Conservation (phyloP, 257 asterid genomes). For the Eucommia ulmoides region DNA sequence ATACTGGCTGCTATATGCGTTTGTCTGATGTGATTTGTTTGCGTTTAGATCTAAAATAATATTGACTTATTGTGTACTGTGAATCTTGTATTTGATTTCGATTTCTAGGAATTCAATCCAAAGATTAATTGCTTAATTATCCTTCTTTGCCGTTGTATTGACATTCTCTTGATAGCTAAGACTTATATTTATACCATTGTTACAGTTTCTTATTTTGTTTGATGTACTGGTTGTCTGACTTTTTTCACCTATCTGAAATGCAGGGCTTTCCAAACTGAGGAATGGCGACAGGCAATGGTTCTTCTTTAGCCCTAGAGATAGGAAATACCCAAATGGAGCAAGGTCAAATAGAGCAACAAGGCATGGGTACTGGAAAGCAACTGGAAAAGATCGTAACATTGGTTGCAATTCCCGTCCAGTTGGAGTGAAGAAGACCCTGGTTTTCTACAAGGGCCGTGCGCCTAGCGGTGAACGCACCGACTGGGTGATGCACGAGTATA, state of each 20-base stretch:
- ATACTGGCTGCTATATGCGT: too few species aligned
- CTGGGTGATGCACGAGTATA: conserved; percentile 2
- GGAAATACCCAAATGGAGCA: not conserved
- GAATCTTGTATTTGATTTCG: too few species aligned
- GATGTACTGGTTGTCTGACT: too few species aligned
- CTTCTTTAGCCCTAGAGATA: conserved; percentile 1
- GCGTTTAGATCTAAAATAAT: too few species aligned
- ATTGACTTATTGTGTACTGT: too few species aligned
- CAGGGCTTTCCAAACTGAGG: not conserved
- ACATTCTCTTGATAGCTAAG: too few species aligned
- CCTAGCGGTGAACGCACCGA: not conserved
- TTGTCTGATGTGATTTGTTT: too few species aligned
- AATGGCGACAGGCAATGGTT: conserved; percentile 2
- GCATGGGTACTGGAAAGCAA: conserved; percentile 2
- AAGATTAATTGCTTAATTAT: too few species aligned
- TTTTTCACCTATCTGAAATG: not conserved
- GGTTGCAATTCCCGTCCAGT: not conserved
- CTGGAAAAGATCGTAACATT: not conserved
- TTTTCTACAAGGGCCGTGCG: not conserved
- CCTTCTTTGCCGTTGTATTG: too few species aligned
- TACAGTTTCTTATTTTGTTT: too few species aligned
- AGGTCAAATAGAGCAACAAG: not conserved
- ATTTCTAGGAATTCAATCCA: too few species aligned
- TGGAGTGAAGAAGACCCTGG: conserved; percentile 1
- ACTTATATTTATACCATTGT: too few species aligned